Conservation (phyloP, 768 basidiomycete genomes). For the Leccinum truebloodii region DNA sequence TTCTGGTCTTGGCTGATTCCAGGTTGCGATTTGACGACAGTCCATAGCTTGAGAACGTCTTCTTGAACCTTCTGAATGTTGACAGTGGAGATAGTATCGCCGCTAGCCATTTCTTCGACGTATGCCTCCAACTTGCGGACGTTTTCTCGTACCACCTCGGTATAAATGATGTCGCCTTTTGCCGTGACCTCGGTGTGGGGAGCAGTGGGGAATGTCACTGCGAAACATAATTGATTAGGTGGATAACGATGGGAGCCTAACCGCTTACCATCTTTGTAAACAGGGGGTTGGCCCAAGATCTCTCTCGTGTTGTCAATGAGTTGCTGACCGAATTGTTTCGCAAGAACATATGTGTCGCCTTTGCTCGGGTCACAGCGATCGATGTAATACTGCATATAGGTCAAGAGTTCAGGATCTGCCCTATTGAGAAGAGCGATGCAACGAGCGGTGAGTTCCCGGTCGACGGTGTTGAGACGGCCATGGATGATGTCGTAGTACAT, state of each 20-base stretch:
- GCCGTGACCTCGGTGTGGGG: conserved; percentile 92
- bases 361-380: conserved; percentile 75
- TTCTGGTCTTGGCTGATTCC: conserved; percentile 98
- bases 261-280: conserved; percentile 90
- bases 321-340: conserved; percentile 95
- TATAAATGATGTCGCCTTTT: conserved; percentile 93
- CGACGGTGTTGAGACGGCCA: conserved; percentile 89
- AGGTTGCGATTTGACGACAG: conserved; percentile 94
- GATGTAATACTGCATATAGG: conserved; percentile 96
- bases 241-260: neutral
- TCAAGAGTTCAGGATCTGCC: conserved; percentile 87
- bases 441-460: conserved; percentile 94
- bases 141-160: conserved; percentile 92
- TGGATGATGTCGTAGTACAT: conserved; percentile 99
- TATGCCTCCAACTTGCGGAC: conserved; percentile 98
- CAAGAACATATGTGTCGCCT: conserved; percentile 92
- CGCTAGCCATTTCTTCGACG: conserved; percentile 97
- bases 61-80: conserved; percentile 99
- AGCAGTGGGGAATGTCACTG: conserved; percentile 97
- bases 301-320: conserved; percentile 92
- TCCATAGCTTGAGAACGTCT: conserved; percentile 96
- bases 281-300: conserved; percentile 77
- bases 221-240: neutral
- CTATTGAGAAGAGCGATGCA: conserved; percentile 98
- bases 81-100: conserved; percentile 80